phyloP scores from a whole-genome alignment of 192 early-diverging fungal species.

The Backusella morwellensis region DNA sequence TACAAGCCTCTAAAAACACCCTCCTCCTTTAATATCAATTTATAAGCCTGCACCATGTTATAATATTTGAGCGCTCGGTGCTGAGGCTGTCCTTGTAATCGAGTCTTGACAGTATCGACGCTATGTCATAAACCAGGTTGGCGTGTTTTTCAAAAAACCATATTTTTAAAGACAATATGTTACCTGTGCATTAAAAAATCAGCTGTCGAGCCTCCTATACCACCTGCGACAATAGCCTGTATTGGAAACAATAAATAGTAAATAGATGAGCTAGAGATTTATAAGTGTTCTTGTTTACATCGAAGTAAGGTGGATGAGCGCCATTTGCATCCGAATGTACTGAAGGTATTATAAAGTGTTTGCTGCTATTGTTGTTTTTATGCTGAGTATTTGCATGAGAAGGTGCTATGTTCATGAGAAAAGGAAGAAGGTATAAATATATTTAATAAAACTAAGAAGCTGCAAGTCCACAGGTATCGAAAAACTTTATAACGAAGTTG shows the following conservation, averaged over 20 bases:
- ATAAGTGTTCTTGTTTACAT: constrained; percentile 17
- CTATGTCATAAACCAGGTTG: not conserved
- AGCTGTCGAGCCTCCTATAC: constrained; percentile 50
- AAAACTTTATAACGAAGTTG: not conserved
- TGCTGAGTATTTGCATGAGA: not conserved
- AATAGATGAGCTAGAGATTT: not conserved
- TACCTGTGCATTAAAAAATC: constrained; percentile 62
- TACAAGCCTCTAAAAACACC: constrained; percentile 52
- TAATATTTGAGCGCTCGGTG: constrained; percentile 46
- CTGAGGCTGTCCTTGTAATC: constrained; percentile 54
- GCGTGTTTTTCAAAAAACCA: not conserved
- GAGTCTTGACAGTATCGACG: constrained; percentile 56
- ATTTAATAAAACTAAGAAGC: not conserved
- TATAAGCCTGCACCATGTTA: constrained; percentile 58
- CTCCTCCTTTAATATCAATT: constrained; percentile 52
- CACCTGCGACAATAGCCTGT: constrained; percentile 49
- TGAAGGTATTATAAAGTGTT: constrained; percentile 2
- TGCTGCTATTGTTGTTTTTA: not conserved
- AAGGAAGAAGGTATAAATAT: not conserved
- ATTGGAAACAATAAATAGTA: not conserved
- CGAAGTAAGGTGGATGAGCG: constrained; percentile 28
- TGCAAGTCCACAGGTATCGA: not conserved
- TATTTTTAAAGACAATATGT: not conserved
- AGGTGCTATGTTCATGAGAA: constrained; percentile 7
- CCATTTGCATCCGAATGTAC: not conserved